phyloP scores from a whole-genome alignment of 2,329 filamentous ascomycete species.

The Thielaviopsis ethacetica region DNA sequence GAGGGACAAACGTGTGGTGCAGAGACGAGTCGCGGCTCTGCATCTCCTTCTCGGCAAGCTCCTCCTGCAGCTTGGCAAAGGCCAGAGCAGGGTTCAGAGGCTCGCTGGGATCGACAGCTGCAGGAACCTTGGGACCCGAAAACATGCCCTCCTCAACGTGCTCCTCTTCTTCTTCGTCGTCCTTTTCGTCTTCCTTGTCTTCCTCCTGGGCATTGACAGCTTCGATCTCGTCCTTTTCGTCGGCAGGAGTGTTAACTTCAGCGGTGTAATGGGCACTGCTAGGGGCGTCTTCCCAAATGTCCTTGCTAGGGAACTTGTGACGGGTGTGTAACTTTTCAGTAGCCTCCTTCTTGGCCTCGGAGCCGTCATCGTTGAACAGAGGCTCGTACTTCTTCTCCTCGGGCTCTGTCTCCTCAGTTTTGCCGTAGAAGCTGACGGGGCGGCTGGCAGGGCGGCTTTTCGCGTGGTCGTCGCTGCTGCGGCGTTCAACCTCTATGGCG shows the following conservation, averaged over 20 bases:
- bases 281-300: constrained; percentile 94
- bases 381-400: constrained; percentile 71
- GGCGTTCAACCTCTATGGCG: constrained; percentile 54
- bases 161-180: not conserved
- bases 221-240: not conserved
- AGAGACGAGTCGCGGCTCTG: constrained; percentile 16
- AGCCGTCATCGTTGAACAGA: constrained; percentile 57
- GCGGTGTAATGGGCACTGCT: constrained; percentile 64
- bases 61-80: constrained; percentile 50
- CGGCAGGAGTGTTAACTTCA: constrained; percentile 64
- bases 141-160: constrained; percentile 19
- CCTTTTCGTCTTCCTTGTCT: constrained; percentile 16
- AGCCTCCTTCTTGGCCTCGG: constrained; percentile 35
- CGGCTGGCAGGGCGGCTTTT: constrained; percentile 49
- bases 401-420: constrained; percentile 51
- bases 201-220: constrained; percentile 20
- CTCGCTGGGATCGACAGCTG: constrained; percentile 18
- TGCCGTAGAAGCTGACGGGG: constrained; percentile 46
- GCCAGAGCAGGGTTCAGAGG: constrained; percentile 43
- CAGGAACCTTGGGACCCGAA: constrained; percentile 16
- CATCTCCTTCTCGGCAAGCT: constrained; percentile 41
- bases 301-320: constrained; percentile 76
- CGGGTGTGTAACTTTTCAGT: constrained; percentile 27
- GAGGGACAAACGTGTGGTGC: constrained; percentile 31
- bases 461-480: constrained; percentile 40